Evolutionary conservation across 192 early-diverging fungal species (phyloP), one percentile per base, ranked within the genome.

Genomic region (Thamnidium elegans): DNA sequence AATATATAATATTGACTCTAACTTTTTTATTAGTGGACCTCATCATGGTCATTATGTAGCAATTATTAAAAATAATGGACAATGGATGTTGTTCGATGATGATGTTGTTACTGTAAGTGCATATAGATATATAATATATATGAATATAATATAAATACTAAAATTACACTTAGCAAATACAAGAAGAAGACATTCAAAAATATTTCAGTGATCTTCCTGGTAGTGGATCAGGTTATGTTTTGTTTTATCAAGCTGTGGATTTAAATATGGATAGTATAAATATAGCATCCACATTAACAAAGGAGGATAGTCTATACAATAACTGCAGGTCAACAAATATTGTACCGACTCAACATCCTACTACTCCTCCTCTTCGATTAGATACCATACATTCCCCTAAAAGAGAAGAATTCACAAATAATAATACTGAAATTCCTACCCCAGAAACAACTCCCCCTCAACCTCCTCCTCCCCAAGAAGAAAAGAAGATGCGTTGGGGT

Each of bases 1-100:
- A 62, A 58, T 26, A 14, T 30, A 34, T 7, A 26, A 46, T 36
- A 36, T 36, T 20, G 26, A 21, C 50, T 15, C 9, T 32, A 46
- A 60, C 50, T 47, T 30, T 19, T 20, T 44, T 63, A 58, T n/a
- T 53, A 86, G 92, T 70, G 94, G 96, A 0, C 96, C 92, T 19
- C 84, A 96, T 70, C 94, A 96, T 68, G 97, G 97, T 4, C 97
- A 99, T 70, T 99, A 99, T 79, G 89, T 98, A 4, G 86, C 93
- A 1, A 80, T 99, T 34, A 90, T 94, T 36, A 94, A 93, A 72
- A 89, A 86, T 50, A 77, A 87, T 52, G 87, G 88, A 30, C 85
- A 87, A 46, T 99, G 97, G 97, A 71, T 96, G 39, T 73, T 97
- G 31, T 97, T 97, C 74, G 97, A 99, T 77, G 97, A 99, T 75